Percentiles rank a stretch among this genome's conserved stretches.
Evolutionary conservation across 2,329 filamentous ascomycete genomes (phyloP).

Genomic region (Penicillium sp.): DNA sequence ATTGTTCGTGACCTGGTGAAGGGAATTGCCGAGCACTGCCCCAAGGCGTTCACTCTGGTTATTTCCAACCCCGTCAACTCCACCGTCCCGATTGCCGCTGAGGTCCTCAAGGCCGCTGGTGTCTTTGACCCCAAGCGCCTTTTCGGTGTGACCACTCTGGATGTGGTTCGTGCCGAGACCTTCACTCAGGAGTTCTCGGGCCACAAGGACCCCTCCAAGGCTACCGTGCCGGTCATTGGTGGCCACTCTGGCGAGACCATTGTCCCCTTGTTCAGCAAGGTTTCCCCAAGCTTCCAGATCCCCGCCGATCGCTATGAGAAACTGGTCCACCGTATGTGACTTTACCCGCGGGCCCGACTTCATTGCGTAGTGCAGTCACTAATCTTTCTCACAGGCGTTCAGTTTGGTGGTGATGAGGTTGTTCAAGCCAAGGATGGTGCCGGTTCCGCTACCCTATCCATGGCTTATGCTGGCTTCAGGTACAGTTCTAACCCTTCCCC

Average conservation of each 20-base stretch:
- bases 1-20: constrained; percentile 95
- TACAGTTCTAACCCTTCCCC: constrained; percentile 39
- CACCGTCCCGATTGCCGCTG: constrained; percentile 94
- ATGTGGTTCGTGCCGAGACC: constrained; percentile 96
- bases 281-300: constrained; percentile 74
- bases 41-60: constrained; percentile 92
- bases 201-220: constrained; percentile 76
- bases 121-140: constrained; percentile 95
- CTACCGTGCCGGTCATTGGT: constrained; percentile 87
- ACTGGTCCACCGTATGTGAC: constrained; percentile 74
- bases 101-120: constrained; percentile 89
- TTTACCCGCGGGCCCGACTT: background rate
- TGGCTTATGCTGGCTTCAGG: constrained; percentile 95
- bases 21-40: constrained; percentile 80
- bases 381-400: constrained; percentile 58
- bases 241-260: constrained; percentile 98
- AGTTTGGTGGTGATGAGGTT: constrained; percentile 97
- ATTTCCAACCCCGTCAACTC: constrained; percentile 99
- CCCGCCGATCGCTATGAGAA: constrained; percentile 87
- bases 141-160: constrained; percentile 97
- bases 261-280: constrained; percentile 93
- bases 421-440: constrained; percentile 92
- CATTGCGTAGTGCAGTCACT: background rate
- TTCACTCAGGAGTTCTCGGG: constrained; percentile 86
- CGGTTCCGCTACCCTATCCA: constrained; percentile 87